Percentiles rank a stretch among this genome's conserved stretches.
These are phyloP conservation scores for Casaregolazyma lundiana DNA, from an alignment of 1,139 yeast species.

Conservation along the genomic window DNA sequence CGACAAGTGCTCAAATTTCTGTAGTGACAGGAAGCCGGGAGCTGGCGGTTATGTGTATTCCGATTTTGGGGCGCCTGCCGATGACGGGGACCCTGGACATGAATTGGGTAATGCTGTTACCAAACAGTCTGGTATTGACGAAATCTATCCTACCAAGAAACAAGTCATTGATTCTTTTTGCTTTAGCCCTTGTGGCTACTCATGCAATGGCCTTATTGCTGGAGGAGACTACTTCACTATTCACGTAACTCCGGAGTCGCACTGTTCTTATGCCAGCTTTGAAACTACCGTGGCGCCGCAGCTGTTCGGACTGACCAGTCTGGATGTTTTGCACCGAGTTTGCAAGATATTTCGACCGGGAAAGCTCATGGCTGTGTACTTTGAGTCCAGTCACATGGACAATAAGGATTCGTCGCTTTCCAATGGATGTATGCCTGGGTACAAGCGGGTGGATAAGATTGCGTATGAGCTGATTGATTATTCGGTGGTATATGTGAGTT, in stretches of 20 bases:
- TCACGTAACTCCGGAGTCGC: constrained; percentile 90
- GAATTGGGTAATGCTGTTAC: constrained; percentile 67
- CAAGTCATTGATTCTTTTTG: constrained; percentile 72
- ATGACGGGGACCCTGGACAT: constrained; percentile 72
- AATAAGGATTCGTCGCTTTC: constrained; percentile 15
- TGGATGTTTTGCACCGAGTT: constrained; percentile 50
- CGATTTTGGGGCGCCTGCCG: constrained; percentile 27
- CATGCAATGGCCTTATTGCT: constrained; percentile 73
- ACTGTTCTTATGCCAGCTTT: constrained; percentile 95
- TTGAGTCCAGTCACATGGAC: constrained; percentile 33
- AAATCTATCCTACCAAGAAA: constrained; percentile 43
- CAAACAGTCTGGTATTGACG: constrained; percentile 54
- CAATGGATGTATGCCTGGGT: constrained; percentile 38
- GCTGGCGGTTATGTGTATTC: constrained; percentile 26
- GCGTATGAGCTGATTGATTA: constrained; percentile 64
- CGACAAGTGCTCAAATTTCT: constrained; percentile 55
- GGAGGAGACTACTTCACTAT: constrained; percentile 72
- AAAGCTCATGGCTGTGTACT: constrained; percentile 69
- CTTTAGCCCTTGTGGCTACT: constrained; percentile 94
- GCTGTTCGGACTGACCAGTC: constrained; percentile 41
- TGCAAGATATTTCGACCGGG: constrained; percentile 68
- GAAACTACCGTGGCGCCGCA: constrained; percentile 74
- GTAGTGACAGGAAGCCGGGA: constrained; percentile 51
- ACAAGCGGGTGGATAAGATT: constrained; percentile 62
- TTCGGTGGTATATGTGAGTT: constrained; percentile 39